Evolutionary conservation across 2,329 filamentous ascomycete genomes (phyloP).

Genomic region (Pseudogymnoascus sp.): DNA sequence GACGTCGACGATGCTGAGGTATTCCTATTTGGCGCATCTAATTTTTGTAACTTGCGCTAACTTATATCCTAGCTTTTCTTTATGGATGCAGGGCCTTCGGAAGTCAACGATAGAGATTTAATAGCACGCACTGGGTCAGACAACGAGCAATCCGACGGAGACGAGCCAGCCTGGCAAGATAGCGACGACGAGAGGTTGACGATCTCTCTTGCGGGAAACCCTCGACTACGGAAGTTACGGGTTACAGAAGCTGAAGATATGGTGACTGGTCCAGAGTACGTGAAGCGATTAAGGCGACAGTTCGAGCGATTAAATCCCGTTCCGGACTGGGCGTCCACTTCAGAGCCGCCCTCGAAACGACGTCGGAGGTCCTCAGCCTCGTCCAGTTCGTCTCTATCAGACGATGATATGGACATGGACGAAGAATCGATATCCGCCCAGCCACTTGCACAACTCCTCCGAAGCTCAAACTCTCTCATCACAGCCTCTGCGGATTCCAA

Average conservation of each 20-base stretch:
- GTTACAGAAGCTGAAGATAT: constrained; percentile 75
- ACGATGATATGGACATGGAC: constrained; percentile 42
- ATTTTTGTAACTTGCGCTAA: constrained; percentile 6
- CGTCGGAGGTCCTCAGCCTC: constrained; percentile 42
- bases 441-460: constrained; percentile 72
- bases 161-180: constrained; percentile 73
- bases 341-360: constrained; percentile 42
- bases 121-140: constrained; percentile 15
- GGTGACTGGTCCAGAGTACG: constrained; percentile 79
- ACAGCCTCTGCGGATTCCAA: constrained; percentile 40
- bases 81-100: constrained; percentile 27
- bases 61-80: constrained; percentile 27
- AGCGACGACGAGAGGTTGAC: constrained; percentile 87
- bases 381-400: constrained; percentile 29
- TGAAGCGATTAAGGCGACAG: constrained; percentile 68
- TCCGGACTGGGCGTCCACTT: constrained; percentile 51
- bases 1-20: constrained; percentile 64
- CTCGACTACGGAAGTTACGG: constrained; percentile 74
- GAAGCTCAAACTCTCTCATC: constrained; percentile 61
- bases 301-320: constrained; percentile 52
- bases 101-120: constrained; percentile 17
- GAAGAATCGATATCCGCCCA: constrained; percentile 57
- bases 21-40: constrained; percentile 10
- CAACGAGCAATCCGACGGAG: constrained; percentile 34
- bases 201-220: constrained; percentile 70